Evolutionary conservation across 2,329 filamentous ascomycete species (phyloP).

Genomic region (Ophiocordyceps polyrhachis-furcata): DNA sequence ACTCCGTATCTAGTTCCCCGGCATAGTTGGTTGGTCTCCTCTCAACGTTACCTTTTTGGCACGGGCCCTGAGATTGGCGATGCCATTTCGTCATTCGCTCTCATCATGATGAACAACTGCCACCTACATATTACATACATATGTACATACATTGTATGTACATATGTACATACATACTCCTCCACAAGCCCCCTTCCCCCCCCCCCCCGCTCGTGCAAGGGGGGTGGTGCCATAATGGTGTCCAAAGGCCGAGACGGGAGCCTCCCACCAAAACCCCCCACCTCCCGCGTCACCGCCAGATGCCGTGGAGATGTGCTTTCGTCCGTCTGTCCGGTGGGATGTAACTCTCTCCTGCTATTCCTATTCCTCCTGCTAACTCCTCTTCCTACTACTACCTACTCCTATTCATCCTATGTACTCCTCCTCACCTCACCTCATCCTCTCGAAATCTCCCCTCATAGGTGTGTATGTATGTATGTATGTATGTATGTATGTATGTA

Average conservation of each 20-base stretch:
- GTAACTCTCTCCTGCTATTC: no score
- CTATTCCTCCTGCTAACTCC: background rate
- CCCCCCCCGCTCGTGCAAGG: background rate
- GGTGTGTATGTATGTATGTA: no score
- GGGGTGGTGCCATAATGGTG: background rate
- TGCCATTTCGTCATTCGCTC: no score
- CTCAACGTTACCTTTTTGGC: no score
- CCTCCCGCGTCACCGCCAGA: background rate
- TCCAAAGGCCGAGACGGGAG: background rate
- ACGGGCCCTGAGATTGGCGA: no score
- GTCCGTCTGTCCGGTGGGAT: background rate
- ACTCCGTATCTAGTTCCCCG: no score
- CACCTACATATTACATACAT: no score
- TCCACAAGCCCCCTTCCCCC: background rate
- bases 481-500: no score
- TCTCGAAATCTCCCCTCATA: background rate
- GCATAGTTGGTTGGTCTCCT: no score
- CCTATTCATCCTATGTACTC: background rate
- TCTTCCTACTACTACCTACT: background rate
- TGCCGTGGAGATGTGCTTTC: background rate
- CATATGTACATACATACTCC: no score
- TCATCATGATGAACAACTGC: no score
- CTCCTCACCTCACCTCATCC: background rate
- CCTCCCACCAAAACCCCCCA: background rate
- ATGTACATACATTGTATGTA: no score